A percentile compares a stretch with the other conserved stretches of the same genome.
phyloP scores from a whole-genome alignment of 495 filamentous ascomycete genomes.

The Coniosporium apollinis region DNA sequence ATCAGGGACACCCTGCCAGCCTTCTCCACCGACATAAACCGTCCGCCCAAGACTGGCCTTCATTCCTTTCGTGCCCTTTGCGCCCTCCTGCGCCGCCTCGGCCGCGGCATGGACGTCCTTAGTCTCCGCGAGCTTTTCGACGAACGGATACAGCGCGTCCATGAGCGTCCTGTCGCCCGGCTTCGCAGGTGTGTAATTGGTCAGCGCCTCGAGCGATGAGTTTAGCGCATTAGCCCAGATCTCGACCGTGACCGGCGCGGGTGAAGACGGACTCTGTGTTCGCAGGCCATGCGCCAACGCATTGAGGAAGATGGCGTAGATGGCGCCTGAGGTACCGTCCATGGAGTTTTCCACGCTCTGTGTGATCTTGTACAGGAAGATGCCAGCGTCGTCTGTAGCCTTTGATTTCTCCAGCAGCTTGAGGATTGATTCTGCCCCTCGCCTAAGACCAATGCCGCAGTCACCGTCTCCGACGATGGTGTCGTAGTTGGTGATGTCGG shows the following conservation, averaged over 20 bases:
- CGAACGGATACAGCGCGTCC: slow-evolving; percentile 80
- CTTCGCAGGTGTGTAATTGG: slow-evolving; percentile 76
- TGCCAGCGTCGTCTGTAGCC: slow-evolving; percentile 48
- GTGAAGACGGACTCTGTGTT: slow-evolving; percentile 30
- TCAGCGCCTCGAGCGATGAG: slow-evolving; percentile 51
- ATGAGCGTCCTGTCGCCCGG: slow-evolving; percentile 81
- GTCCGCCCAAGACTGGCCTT: slow-evolving; percentile 70
- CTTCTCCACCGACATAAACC: slow-evolving; percentile 82
- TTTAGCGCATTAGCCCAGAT: slow-evolving; percentile 64
- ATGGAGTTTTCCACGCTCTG: slow-evolving; percentile 72
- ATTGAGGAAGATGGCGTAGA: slow-evolving; percentile 94
- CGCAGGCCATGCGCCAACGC: slow-evolving; percentile 64
- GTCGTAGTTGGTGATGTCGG: slow-evolving; percentile 75
- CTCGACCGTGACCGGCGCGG: slow-evolving; percentile 28
- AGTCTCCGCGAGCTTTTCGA: slow-evolving; percentile 45
- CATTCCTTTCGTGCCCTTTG: slow-evolving; percentile 81
- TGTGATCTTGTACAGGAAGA: slow-evolving; percentile 60
- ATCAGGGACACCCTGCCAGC: slow-evolving; percentile 68
- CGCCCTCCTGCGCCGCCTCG: slow-evolving; percentile 54
- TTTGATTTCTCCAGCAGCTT: slow-evolving; percentile 39
- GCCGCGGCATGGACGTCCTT: slow-evolving; percentile 53
- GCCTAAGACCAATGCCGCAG: slow-evolving; percentile 78
- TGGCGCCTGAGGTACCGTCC: slow-evolving; percentile 90
- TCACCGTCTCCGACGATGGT: slow-evolving; percentile 92
- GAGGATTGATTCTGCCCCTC: slow-evolving; percentile 68